phyloP scores from a whole-genome alignment of 2,329 filamentous ascomycete genomes.

The Plenodomus lindquistii region DNA sequence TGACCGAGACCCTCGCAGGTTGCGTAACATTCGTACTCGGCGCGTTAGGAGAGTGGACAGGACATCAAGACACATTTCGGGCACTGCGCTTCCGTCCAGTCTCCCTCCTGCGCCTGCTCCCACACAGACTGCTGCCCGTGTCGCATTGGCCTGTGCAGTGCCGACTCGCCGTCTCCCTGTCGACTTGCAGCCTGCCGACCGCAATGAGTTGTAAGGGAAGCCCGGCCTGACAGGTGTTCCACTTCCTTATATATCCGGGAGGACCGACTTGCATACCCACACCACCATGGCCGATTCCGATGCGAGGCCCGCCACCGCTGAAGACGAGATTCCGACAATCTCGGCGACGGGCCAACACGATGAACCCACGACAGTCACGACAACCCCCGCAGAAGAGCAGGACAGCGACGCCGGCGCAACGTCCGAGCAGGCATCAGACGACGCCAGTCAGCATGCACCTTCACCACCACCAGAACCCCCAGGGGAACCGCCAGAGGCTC shows the following conservation, averaged over 20 bases:
- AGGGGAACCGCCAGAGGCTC: conserved; percentile 19
- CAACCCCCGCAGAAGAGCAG: conserved; percentile 6
- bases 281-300: conserved; percentile 43
- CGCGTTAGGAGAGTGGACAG: conserved; percentile 3
- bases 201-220: conserved; percentile 29
- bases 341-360: conserved; percentile 12
- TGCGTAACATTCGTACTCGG: no score
- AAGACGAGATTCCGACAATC: conserved; percentile 12
- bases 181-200: conserved; percentile 12
- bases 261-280: conserved; percentile 15
- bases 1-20: not conserved
- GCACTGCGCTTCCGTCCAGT: conserved; percentile 1
- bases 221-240: no score
- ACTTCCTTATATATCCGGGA: conserved; percentile 20
- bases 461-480: conserved; percentile 17
- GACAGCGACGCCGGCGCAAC: conserved; percentile 16
- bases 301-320: conserved; percentile 14
- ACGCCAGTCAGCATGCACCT: conserved; percentile 14
- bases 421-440: conserved; percentile 24
- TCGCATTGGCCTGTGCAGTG: conserved; percentile 9
- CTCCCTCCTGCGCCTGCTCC: no score
- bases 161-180: conserved; percentile 6
- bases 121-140: not conserved
- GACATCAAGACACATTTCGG: conserved; percentile 30
- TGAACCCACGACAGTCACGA: conserved; percentile 4